A percentile compares a stretch with the other conserved stretches of the same genome.
These are phyloP conservation scores for Didymella exigua DNA, from an alignment of 2,329 filamentous ascomycete species.

Conservation along the genomic window DNA sequence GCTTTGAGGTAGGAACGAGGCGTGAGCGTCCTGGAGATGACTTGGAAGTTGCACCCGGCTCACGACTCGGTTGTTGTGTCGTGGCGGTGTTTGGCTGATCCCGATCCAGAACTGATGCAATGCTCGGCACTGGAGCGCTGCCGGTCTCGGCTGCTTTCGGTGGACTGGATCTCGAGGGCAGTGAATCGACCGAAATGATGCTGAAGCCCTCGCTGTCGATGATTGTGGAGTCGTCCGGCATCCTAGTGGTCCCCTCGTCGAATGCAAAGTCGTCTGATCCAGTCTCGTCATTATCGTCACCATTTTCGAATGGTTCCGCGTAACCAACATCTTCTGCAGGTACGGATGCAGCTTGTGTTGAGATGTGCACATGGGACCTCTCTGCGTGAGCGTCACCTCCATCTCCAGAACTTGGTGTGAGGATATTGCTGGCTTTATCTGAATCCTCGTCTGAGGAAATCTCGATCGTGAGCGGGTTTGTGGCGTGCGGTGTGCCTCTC, in stretches of 20 bases:
- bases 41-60: background rate
- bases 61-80: background rate
- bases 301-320: conserved; percentile 15
- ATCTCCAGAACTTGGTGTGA: conserved; percentile 35
- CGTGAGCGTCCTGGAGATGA: conserved; percentile 17
- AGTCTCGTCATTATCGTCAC: conserved; percentile 27
- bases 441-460: conserved; percentile 31
- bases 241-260: conserved; percentile 41
- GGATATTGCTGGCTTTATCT: conserved; percentile 28
- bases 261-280: conserved; percentile 35
- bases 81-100: conserved; percentile 20
- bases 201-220: conserved; percentile 57
- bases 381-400: conserved; percentile 17
- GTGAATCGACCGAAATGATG: conserved; percentile 57
- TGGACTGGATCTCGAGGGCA: conserved; percentile 47
- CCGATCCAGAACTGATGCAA: conserved; percentile 20
- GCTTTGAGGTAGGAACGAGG: conserved; percentile 1
- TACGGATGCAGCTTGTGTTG: background rate
- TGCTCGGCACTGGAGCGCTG: conserved; percentile 8
- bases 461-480: conserved; percentile 21
- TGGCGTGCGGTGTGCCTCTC: conserved; percentile 37
- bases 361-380: background rate
- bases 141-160: conserved; percentile 17
- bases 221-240: conserved; percentile 54
- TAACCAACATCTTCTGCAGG: background rate